Evolutionary conservation across 129 eudicot genomes (phyloP).

Genomic region (Solidago caesia): DNA sequence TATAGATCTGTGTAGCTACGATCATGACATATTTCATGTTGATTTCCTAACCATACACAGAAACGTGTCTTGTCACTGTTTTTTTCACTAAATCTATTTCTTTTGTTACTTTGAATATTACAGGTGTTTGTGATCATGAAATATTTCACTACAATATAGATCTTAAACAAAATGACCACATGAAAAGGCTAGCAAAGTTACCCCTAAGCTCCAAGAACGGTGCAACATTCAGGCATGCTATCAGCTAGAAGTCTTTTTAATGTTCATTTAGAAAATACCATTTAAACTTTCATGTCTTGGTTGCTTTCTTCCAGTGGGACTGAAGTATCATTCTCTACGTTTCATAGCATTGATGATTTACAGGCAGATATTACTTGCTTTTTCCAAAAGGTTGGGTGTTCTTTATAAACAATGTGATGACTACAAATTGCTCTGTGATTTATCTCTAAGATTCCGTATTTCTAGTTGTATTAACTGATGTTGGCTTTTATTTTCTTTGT

Average conservation of each 20-base stretch:
- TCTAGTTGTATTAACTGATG: constrained; percentile 16
- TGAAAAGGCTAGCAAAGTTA: constrained; percentile 47
- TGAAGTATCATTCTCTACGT: constrained; percentile 61
- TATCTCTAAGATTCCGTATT: not conserved
- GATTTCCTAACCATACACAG: not conserved
- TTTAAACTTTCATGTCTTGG: constrained; percentile 6
- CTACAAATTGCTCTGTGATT: not conserved
- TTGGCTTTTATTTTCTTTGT: constrained; percentile 23
- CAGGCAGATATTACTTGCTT: constrained; percentile 43
- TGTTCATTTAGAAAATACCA: not conserved
- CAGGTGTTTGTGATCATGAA: constrained; percentile 59
- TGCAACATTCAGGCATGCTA: constrained; percentile 72
- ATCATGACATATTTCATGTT: constrained; percentile 12
- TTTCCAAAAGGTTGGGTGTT: constrained; percentile 56
- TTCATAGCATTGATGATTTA: constrained; percentile 42
- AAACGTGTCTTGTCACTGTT: constrained; percentile 10
- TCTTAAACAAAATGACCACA: constrained; percentile 50
- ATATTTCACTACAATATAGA: constrained; percentile 59
- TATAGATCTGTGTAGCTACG: not conserved
- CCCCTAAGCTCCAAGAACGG: constrained; percentile 64
- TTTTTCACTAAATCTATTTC: constrained; percentile 11
- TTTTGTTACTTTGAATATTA: constrained; percentile 17
- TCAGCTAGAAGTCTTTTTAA: constrained; percentile 13
- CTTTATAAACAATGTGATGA: constrained; percentile 11
- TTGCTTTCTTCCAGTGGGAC: constrained; percentile 66